Conservation (phyloP, 371 early-diverging fungal species). For the Rhizomucor pusillus region DNA sequence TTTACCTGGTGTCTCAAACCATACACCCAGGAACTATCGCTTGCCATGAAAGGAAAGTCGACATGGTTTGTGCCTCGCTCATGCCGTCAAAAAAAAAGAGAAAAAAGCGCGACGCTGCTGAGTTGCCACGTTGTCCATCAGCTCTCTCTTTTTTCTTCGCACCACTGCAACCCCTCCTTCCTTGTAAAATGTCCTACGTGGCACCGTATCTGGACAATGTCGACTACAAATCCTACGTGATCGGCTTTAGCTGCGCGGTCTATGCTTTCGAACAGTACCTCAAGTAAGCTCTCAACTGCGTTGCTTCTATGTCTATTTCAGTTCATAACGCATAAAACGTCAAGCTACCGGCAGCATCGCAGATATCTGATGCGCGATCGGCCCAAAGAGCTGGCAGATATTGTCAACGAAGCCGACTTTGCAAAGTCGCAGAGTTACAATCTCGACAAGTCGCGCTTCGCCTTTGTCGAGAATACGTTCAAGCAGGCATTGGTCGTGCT, state of each 20-base stretch:
- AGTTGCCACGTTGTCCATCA: no score
- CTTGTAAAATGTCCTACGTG: slow-evolving; percentile 1
- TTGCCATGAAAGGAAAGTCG: no score
- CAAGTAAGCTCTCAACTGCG: slow-evolving; percentile 36
- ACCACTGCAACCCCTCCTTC: slow-evolving; percentile 1
- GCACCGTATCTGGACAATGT: slow-evolving; percentile 25
- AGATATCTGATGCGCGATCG: slow-evolving; percentile 64
- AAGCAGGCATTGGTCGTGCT: slow-evolving; percentile 64
- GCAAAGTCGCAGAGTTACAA: slow-evolving; percentile 85
- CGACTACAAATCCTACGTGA: slow-evolving; percentile 74
- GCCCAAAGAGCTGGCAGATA: slow-evolving; percentile 61
- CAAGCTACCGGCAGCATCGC: slow-evolving; percentile 72
- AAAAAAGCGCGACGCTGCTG: no score
- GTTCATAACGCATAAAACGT: neutral
- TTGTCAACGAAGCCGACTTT: slow-evolving; percentile 74
- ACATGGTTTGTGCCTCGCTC: no score
- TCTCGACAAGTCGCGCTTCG: slow-evolving; percentile 82
- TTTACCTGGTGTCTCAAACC: slow-evolving; percentile 69
- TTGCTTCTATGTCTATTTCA: neutral
- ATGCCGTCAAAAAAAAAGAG: no score
- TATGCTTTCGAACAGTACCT: slow-evolving; percentile 71
- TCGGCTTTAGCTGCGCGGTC: slow-evolving; percentile 63
- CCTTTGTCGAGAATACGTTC: slow-evolving; percentile 61
- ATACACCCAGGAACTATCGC: slow-evolving; percentile 61
- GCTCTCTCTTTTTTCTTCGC: slow-evolving; percentile 5